Evolutionary conservation across 2,329 filamentous ascomycete genomes (phyloP).

Genomic region (Ophiocordyceps australis): DNA sequence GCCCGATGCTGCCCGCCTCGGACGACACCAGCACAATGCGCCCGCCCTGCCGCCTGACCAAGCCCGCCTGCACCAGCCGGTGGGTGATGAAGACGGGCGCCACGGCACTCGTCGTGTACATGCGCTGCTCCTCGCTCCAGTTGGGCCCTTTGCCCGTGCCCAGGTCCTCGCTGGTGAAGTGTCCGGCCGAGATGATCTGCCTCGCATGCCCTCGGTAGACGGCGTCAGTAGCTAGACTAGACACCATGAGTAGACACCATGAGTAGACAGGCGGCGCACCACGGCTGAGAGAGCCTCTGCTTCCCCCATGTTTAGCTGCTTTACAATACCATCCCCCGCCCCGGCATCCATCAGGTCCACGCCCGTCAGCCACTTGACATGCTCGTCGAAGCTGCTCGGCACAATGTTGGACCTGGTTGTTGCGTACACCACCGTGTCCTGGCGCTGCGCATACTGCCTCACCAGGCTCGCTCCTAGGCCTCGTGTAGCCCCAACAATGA

Average conservation of each 20-base stretch:
- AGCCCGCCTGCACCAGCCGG: conserved; percentile 33
- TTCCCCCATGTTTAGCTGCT: conserved; percentile 19
- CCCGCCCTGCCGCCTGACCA: conserved; percentile 26
- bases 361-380: conserved; percentile 36
- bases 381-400: conserved; percentile 21
- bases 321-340: conserved; percentile 27
- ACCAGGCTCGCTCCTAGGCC: conserved; percentile 46
- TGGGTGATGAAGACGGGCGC: conserved; percentile 51
- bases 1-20: conserved; percentile 50
- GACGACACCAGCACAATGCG: conserved; percentile 57
- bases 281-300: conserved; percentile 22
- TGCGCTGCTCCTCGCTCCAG: conserved; percentile 47
- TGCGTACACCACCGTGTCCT: conserved; percentile 33
- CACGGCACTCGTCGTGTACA: conserved; percentile 51
- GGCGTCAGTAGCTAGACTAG: background rate
- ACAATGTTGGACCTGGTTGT: conserved; percentile 31
- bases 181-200: conserved; percentile 49
- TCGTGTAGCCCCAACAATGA: conserved; percentile 50
- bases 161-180: conserved; percentile 50
- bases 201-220: no score
- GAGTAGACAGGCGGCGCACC: conserved; percentile 13
- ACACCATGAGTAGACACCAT: background rate
- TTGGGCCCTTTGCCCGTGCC: conserved; percentile 32
- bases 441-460: conserved; percentile 32
- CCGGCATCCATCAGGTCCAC: conserved; percentile 34